These are phyloP conservation scores for Leccinum disarticulatum DNA, from an alignment of 768 basidiomycete species.

Conservation along the genomic window DNA sequence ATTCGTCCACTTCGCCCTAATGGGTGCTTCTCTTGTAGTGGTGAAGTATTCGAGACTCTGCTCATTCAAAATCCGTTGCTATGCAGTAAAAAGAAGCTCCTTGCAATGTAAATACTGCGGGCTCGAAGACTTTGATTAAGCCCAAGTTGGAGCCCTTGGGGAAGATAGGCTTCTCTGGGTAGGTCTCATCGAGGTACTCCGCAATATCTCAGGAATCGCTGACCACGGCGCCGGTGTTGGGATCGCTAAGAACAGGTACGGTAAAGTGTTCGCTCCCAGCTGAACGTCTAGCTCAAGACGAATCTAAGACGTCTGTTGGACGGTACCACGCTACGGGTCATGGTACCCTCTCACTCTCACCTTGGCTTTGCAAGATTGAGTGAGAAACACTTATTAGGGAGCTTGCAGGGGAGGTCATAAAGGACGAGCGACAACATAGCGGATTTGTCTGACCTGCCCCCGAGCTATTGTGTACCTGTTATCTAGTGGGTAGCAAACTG, in stretches of 20 bases:
- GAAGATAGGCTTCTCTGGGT: slow-evolving; percentile 33
- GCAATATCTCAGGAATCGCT: slow-evolving; percentile 35
- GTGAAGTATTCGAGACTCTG: slow-evolving; percentile 40
- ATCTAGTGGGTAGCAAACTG: neutral
- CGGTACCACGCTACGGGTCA: neutral
- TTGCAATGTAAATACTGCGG: neutral
- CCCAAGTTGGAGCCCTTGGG: slow-evolving; percentile 18
- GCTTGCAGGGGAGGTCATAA: slow-evolving; percentile 36
- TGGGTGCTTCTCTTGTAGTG: slow-evolving; percentile 28
- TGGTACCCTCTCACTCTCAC: slow-evolving; percentile 12
- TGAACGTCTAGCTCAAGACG: slow-evolving; percentile 20
- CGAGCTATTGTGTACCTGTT: neutral
- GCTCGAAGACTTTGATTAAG: slow-evolving; percentile 22
- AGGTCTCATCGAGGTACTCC: slow-evolving; percentile 36
- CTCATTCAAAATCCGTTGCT: slow-evolving; percentile 30
- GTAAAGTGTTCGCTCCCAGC: slow-evolving; percentile 29
- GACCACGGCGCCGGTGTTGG: slow-evolving; percentile 26
- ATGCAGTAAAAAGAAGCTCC: slow-evolving; percentile 17
- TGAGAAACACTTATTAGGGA: slow-evolving; percentile 32
- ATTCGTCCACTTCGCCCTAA: slow-evolving; percentile 40
- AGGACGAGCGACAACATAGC: slow-evolving; percentile 33
- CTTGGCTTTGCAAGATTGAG: slow-evolving; percentile 40
- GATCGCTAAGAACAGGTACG: slow-evolving; percentile 36
- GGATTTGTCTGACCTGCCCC: neutral
- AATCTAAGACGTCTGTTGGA: slow-evolving; percentile 20